Evolutionary conservation across 83 land plant genomes (phyloP).

Genomic region (Thuja plicata): DNA sequence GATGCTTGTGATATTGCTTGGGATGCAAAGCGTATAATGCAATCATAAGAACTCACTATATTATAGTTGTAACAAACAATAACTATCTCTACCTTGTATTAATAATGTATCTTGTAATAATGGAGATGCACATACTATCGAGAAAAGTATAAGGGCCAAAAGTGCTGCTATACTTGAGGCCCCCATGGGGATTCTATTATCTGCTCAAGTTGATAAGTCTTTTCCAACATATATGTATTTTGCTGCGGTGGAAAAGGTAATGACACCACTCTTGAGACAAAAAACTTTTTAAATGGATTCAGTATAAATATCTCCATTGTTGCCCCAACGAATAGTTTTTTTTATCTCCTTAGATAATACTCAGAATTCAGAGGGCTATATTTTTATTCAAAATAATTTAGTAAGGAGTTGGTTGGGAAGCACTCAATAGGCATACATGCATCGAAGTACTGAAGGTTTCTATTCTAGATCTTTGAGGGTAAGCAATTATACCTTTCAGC

Average conservation of each 20-base stretch:
- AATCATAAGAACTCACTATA: too few species aligned
- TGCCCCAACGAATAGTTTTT: background rate
- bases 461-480: slow-evolving; percentile 10
- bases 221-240: slow-evolving; percentile 6
- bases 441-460: slow-evolving; percentile 12
- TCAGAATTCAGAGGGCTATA: slow-evolving; percentile 10
- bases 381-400: background rate
- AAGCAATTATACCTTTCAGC: slow-evolving; percentile 3
- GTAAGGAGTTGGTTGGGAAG: slow-evolving; percentile 15
- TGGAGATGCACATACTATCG: too few species aligned
- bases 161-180: slow-evolving; percentile 6
- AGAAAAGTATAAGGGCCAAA: too few species aligned
- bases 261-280: background rate
- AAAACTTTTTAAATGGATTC: slow-evolving; percentile 13
- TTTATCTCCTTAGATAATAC: slow-evolving; percentile 12
- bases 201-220: background rate
- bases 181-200: slow-evolving; percentile 1
- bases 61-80: too few species aligned
- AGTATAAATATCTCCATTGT: background rate
- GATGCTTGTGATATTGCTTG: too few species aligned
- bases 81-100: too few species aligned
- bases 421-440: slow-evolving; percentile 1
- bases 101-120: too few species aligned
- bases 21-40: too few species aligned
- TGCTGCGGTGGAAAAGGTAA: slow-evolving; percentile 1